Conservation (phyloP, 2,329 filamentous ascomycete species). For the Bipolaris sorokiniana region DNA sequence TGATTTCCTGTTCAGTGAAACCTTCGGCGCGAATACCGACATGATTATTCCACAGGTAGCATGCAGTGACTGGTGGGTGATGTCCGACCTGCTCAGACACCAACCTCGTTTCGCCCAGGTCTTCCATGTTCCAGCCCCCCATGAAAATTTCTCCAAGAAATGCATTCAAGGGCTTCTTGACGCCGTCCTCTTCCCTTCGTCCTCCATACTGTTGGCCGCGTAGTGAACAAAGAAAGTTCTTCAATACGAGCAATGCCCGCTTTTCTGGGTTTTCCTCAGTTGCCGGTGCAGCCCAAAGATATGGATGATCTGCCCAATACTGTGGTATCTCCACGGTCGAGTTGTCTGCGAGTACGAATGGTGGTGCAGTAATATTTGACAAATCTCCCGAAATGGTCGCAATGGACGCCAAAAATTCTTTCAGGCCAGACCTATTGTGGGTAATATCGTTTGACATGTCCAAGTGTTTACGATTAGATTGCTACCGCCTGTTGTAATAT, state of each 20-base stretch:
- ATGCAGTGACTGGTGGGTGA: constrained; percentile 56
- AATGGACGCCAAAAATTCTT: constrained; percentile 48
- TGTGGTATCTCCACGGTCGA: constrained; percentile 56
- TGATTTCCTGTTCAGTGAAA: constrained; percentile 56
- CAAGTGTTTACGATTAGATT: not conserved
- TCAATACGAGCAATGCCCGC: constrained; percentile 55
- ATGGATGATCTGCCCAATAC: constrained; percentile 55
- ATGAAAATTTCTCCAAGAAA: constrained; percentile 58
- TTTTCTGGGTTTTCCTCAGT: constrained; percentile 48
- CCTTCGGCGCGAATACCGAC: constrained; percentile 53
- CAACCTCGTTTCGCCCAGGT: constrained; percentile 49
- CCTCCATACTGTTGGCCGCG: constrained; percentile 58
- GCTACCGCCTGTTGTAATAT: not conserved
- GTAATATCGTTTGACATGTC: constrained; percentile 30
- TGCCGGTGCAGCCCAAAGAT: constrained; percentile 55
- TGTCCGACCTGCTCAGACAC: constrained; percentile 56
- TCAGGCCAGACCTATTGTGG: constrained; percentile 40
- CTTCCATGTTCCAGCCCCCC: constrained; percentile 40
- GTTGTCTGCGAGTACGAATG: constrained; percentile 54
- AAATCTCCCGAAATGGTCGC: constrained; percentile 56
- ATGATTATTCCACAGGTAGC: constrained; percentile 55
- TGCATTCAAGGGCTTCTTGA: constrained; percentile 60
- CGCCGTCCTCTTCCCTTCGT: constrained; percentile 50
- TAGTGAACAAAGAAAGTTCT: constrained; percentile 57
- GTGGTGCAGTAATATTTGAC: constrained; percentile 55